Evolutionary conservation across 2,329 filamentous ascomycete genomes (phyloP).

Genomic region (Diaporthe caulivora): DNA sequence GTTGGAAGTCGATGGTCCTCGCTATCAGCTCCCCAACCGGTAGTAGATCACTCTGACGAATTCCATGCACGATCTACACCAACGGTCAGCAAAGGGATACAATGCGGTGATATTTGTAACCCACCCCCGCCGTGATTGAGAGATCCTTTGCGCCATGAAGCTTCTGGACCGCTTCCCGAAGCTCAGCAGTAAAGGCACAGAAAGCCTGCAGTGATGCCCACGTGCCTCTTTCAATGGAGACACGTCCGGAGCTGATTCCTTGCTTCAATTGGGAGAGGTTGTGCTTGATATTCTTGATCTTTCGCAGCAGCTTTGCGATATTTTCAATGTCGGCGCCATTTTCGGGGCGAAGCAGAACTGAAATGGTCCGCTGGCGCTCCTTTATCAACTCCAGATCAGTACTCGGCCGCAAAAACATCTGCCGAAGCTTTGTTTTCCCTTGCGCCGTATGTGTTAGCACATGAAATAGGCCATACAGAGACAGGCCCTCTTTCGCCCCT

Average conservation of each 20-base stretch:
- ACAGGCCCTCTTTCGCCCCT: constrained; percentile 83
- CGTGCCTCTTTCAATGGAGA: constrained; percentile 72
- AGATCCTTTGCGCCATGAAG: constrained; percentile 66
- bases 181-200: constrained; percentile 75
- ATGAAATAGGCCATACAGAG: constrained; percentile 86
- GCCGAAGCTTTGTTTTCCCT: constrained; percentile 79
- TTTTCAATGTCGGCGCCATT: constrained; percentile 70
- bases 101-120: constrained; percentile 23
- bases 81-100: constrained; percentile 18
- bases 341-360: constrained; percentile 74
- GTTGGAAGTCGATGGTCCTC: constrained; percentile 83
- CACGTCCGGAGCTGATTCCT: constrained; percentile 71
- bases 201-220: constrained; percentile 83
- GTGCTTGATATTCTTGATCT: constrained; percentile 80
- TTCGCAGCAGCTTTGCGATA: constrained; percentile 73
- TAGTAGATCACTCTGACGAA: constrained; percentile 71
- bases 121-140: constrained; percentile 66
- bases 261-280: constrained; percentile 79
- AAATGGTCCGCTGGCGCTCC: constrained; percentile 78
- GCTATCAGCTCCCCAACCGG: constrained; percentile 78
- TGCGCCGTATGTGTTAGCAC: constrained; percentile 82
- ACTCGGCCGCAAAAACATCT: constrained; percentile 84
- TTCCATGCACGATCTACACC: constrained; percentile 66
- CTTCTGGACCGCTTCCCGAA: constrained; percentile 73
- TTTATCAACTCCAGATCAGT: constrained; percentile 75